A percentile compares a stretch with the other conserved stretches of the same genome.
Evolutionary conservation across 108 stramenopile genomes (phyloP).

Genomic region (Stephanodiscus minutulus): DNA sequence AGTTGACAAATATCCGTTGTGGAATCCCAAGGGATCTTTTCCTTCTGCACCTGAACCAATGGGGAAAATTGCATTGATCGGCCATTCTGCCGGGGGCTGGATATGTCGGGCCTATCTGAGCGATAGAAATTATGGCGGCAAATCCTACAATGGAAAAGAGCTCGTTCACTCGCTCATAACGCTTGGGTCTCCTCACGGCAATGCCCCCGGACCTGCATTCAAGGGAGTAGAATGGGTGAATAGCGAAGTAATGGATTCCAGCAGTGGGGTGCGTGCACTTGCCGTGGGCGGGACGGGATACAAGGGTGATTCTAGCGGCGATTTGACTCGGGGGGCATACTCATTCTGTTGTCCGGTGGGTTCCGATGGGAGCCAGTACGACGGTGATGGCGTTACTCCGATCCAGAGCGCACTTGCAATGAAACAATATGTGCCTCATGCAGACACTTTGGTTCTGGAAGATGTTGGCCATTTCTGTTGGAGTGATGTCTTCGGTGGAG

Average conservation of each 20-base stretch:
- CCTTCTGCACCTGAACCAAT: conserved; percentile 30
- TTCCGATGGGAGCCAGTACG: conserved; percentile 59
- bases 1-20: conserved; percentile 65
- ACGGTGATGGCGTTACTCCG: conserved; percentile 82
- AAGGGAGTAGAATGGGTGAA: conserved; percentile 69
- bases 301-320: conserved; percentile 60
- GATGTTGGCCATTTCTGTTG: conserved; percentile 64
- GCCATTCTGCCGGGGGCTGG: conserved; percentile 72
- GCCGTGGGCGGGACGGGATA: conserved; percentile 71
- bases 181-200: conserved; percentile 63
- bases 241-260: conserved; percentile 34
- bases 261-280: conserved; percentile 46
- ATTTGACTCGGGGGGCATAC: conserved; percentile 60
- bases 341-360: conserved; percentile 62
- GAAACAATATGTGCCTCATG: conserved; percentile 43
- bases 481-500: conserved; percentile 67
- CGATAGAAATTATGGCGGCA: conserved; percentile 63
- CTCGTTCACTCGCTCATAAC: conserved; percentile 69
- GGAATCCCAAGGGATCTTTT: conserved; percentile 63
- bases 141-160: conserved; percentile 52
- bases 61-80: conserved; percentile 59
- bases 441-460: conserved; percentile 50
- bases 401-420: conserved; percentile 52
- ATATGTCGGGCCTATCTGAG: conserved; percentile 67
- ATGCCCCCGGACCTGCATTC: conserved; percentile 75